Evolutionary conservation across 805 yeast genomes (phyloP).

Genomic region (Priceomyces fermenticarens): DNA sequence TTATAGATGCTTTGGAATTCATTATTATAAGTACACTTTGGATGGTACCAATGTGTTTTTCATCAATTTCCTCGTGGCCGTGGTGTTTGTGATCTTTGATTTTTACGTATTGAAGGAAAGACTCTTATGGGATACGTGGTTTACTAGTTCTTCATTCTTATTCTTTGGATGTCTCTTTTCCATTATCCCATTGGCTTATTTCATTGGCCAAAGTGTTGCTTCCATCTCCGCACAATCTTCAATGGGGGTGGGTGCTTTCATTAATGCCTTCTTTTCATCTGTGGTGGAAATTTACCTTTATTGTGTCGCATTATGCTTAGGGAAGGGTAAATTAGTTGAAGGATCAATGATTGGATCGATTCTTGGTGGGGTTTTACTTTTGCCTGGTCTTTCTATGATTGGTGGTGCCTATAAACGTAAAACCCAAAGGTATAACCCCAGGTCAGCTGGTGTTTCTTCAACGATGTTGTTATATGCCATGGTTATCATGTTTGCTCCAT

Average conservation of each 20-base stretch:
- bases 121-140: slow-evolving; percentile 32
- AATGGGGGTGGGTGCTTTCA: slow-evolving; percentile 98
- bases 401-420: slow-evolving; percentile 92
- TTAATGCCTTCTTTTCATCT: slow-evolving; percentile 96
- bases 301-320: slow-evolving; percentile 83
- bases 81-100: slow-evolving; percentile 78
- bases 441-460: slow-evolving; percentile 95
- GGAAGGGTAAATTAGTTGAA: slow-evolving; percentile 86
- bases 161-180: slow-evolving; percentile 78
- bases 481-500: slow-evolving; percentile 89
- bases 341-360: slow-evolving; percentile 95
- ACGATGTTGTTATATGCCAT: slow-evolving; percentile 92
- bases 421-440: slow-evolving; percentile 93
- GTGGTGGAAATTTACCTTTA: slow-evolving; percentile 90
- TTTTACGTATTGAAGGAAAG: slow-evolving; percentile 58
- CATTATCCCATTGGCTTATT: slow-evolving; percentile 91
- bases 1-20: slow-evolving; percentile 86
- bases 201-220: slow-evolving; percentile 99
- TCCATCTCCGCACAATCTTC: slow-evolving; percentile 97
- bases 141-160: slow-evolving; percentile 62
- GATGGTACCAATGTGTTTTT: slow-evolving; percentile 95
- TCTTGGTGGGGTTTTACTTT: slow-evolving; percentile 82
- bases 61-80: slow-evolving; percentile 77
- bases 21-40: slow-evolving; percentile 92
- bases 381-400: slow-evolving; percentile 96